Evolutionary conservation across 2,329 filamentous ascomycete species (phyloP).

Genomic region (Exophiala aquamarina): DNA sequence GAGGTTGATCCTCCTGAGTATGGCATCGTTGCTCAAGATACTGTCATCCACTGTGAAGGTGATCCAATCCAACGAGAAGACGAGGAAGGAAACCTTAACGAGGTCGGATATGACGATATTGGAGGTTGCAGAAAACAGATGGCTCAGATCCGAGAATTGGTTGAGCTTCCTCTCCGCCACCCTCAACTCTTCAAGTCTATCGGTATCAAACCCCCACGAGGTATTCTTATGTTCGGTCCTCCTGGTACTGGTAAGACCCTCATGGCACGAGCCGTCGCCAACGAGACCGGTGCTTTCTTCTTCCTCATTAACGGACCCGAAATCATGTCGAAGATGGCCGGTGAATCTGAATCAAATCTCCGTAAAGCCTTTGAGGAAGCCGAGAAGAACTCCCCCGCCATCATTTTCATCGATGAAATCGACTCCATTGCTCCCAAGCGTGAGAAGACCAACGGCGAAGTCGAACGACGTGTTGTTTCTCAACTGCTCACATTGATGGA

Average conservation of each 20-base stretch:
- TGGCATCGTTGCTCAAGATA: constrained; percentile 97
- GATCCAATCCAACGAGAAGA: constrained; percentile 97
- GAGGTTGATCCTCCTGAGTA: constrained; percentile 98
- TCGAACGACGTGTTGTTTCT: constrained; percentile 96
- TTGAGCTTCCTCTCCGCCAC: constrained; percentile 93
- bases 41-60: constrained; percentile 97
- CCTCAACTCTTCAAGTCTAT: constrained; percentile 99
- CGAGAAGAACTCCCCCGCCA: constrained; percentile 98
- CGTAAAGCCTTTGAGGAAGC: constrained; percentile 99
- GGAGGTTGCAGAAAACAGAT: constrained; percentile 99
- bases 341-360: constrained; percentile 97
- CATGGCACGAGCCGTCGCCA: constrained; percentile 97
- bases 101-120: constrained; percentile 99
- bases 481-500: constrained; percentile 98
- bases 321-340: constrained; percentile 99
- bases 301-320: constrained; percentile 99
- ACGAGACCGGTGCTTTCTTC: constrained; percentile 98
- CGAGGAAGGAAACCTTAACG: constrained; percentile 98
- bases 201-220: constrained; percentile 97
- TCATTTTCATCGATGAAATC: constrained; percentile 99
- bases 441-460: constrained; percentile 99
- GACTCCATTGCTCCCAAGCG: constrained; percentile 99
- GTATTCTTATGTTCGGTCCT: constrained; percentile 94
- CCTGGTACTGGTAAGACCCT: constrained; percentile 99
- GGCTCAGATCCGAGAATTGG: constrained; percentile 98